Evolutionary conservation across 2,329 filamentous ascomycete species (phyloP).

Genomic region (Cladosporium halotolerans): DNA sequence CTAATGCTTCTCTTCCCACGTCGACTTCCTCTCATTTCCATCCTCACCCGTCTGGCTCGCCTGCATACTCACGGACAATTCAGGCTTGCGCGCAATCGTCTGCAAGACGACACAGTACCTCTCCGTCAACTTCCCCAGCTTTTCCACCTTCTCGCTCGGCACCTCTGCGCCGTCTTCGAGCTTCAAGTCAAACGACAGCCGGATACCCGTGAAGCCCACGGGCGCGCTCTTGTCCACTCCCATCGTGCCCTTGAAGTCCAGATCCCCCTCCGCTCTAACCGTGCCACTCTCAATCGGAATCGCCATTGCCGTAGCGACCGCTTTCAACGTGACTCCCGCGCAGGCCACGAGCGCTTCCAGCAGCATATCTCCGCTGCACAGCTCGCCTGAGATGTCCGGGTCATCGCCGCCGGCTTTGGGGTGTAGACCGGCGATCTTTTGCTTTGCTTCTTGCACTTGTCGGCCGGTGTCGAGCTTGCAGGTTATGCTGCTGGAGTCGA

Average conservation of each 20-base stretch:
- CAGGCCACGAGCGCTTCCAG: conserved; percentile 46
- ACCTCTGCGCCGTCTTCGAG: conserved; percentile 33
- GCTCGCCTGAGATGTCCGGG: conserved; percentile 39
- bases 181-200: conserved; percentile 39
- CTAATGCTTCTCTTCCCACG: conserved; percentile 20
- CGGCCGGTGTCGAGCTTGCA: conserved; percentile 42
- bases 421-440: conserved; percentile 43
- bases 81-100: conserved; percentile 34
- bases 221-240: conserved; percentile 42
- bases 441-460: conserved; percentile 35
- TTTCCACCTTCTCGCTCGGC: conserved; percentile 38
- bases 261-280: conserved; percentile 41
- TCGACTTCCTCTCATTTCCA: conserved; percentile 24
- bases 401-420: conserved; percentile 43
- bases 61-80: conserved; percentile 29
- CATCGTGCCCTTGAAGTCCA: conserved; percentile 46
- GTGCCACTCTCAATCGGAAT: conserved; percentile 39
- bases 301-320: conserved; percentile 43
- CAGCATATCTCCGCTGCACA: conserved; percentile 47
- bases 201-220: conserved; percentile 43
- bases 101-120: conserved; percentile 44
- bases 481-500: conserved; percentile 41
- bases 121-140: conserved; percentile 44
- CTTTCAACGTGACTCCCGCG: conserved; percentile 46
- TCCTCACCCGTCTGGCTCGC: conserved; percentile 24